Evolutionary conservation across 805 yeast species (phyloP), one percentile per base, ranked within the genome.

Genomic region (Saccharomycopsis vini): DNA sequence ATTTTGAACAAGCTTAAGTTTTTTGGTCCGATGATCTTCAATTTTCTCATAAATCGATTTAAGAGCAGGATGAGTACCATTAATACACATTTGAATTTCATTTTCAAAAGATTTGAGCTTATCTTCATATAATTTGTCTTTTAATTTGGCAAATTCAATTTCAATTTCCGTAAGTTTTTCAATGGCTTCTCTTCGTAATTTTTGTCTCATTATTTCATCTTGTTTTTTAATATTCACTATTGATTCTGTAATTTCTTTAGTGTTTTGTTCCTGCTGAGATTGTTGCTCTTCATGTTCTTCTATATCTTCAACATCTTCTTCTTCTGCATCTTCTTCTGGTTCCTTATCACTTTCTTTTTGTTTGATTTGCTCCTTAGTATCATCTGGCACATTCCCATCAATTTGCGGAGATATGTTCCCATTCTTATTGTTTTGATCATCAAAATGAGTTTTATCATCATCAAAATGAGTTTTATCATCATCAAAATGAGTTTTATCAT

Each of bases 11-110:
- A 72, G 63, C 23, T 59, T 67, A 21, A 88, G 64, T 58, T 79
- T 81, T 46, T 77, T 79, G 51, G 86, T 86, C 52, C 87, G 79
- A 52, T 81, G 78, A 35, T 75, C 73, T 46, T 81, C 83, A 41
- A 92, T 77, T 60, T 78, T 76, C 53, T 72, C 72, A 59, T 82
- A 77, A 43, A 83, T 81, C 39, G 75, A 71, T 31, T 84, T 72
- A 43, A 90, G 71, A 54, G 89, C 96, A 0, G 97, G 97, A 61
- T 92, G 98, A 18, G 87, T 75, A 10, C 96, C 96, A 50, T 80
- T 81, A 28, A 80, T 65, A 63, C 97, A 89, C 72, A 90, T 75
- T 54, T 81, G 81, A 49, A 90, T 66, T 60, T 92, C 98, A 36
- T 82, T 80, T 52, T 86, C 85, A 51, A 84, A 70, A 50, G 84